Evolutionary conservation across 73 alveolate species (phyloP).

Genomic region (Breviolum minutum): DNA sequence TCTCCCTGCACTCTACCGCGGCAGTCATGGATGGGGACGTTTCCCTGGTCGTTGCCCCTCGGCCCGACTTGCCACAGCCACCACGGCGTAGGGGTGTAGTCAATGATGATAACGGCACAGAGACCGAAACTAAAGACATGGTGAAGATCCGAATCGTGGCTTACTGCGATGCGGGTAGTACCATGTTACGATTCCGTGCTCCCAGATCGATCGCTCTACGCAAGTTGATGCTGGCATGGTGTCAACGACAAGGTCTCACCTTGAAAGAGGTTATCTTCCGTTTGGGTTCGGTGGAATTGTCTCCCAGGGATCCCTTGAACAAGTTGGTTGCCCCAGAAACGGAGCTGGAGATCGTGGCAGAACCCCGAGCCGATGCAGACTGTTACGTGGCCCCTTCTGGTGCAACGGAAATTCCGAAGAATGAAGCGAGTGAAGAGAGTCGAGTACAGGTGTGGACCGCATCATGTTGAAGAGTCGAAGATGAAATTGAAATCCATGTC

Average conservation of each 20-base stretch:
- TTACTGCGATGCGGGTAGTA: background rate
- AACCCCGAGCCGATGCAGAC: background rate
- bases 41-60: background rate
- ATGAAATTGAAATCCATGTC: background rate
- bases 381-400: background rate
- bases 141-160: background rate
- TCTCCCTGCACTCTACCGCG: background rate
- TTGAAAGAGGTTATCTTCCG: background rate
- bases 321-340: background rate
- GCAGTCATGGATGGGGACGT: background rate
- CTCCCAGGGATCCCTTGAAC: background rate
- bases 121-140: background rate
- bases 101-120: background rate
- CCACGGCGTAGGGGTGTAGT: background rate
- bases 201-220: background rate
- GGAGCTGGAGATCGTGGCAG: background rate
- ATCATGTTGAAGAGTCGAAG: background rate
- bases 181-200: background rate
- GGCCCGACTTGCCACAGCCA: background rate
- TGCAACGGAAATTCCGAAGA: background rate
- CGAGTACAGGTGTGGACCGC: background rate
- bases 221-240: conserved; percentile 1
- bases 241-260: background rate
- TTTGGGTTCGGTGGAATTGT: background rate
- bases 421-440: background rate